A percentile compares a stretch with the other conserved stretches of the same genome.
phyloP scores from a whole-genome alignment of 495 filamentous ascomycete genomes.

The Cudoniella acicularis region DNA sequence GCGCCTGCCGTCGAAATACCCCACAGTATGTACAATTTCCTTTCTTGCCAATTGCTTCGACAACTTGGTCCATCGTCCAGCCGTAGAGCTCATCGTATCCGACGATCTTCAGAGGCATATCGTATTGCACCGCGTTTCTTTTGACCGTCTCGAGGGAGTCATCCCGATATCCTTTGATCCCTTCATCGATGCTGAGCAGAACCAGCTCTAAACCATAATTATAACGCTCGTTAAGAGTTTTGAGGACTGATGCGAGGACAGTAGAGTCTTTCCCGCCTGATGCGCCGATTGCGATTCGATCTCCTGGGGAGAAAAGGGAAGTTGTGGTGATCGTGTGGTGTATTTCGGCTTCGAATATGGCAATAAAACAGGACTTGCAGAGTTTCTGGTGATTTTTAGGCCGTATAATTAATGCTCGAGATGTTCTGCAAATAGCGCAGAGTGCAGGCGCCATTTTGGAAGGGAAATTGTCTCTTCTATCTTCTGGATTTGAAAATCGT shows the following conservation, averaged over 20 bases:
- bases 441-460: constrained; percentile 45
- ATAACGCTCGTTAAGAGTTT: constrained; percentile 88
- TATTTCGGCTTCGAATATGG: constrained; percentile 86
- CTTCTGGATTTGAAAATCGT: neutral
- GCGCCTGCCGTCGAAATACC: constrained; percentile 89
- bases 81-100: constrained; percentile 94
- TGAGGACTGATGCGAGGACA: constrained; percentile 89
- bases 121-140: constrained; percentile 84
- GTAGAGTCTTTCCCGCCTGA: constrained; percentile 98
- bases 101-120: constrained; percentile 85
- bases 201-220: constrained; percentile 82
- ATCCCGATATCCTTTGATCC: constrained; percentile 94
- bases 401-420: constrained; percentile 82
- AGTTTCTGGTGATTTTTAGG: constrained; percentile 92
- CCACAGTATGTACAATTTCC: constrained; percentile 99
- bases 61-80: constrained; percentile 99
- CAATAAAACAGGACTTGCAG: constrained; percentile 83
- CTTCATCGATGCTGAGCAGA: constrained; percentile 91
- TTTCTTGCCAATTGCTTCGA: constrained; percentile 92
- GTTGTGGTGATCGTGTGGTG: constrained; percentile 84
- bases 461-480: neutral
- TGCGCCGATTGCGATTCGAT: constrained; percentile 89
- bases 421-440: constrained; percentile 71
- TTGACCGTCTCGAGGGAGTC: constrained; percentile 95
- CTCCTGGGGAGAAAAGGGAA: constrained; percentile 75